A percentile compares a stretch with the other conserved stretches of the same genome.
These are phyloP conservation scores for Theobroma cacao DNA, from an alignment of 345 rosid genomes.

Conservation along the genomic window DNA sequence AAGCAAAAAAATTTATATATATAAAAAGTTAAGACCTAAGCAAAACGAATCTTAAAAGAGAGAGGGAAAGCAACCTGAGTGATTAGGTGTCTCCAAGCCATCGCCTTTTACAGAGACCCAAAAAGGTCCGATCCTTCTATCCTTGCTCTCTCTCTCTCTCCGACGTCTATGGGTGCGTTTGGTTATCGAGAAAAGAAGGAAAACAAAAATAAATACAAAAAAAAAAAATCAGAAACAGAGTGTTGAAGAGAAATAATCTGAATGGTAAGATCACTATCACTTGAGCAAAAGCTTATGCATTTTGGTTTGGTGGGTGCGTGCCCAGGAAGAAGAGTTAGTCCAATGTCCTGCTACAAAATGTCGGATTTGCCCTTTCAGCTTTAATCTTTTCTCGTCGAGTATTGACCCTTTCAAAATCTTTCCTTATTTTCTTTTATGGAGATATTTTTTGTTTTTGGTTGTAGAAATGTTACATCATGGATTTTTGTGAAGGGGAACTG, in stretches of 20 bases:
- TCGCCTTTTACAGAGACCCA: constrained; percentile 26
- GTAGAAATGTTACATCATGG: no score
- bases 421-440: no score
- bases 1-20: background rate
- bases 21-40: background rate
- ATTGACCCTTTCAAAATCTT: no score
- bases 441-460: no score
- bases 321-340: no score
- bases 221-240: background rate
- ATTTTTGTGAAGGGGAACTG: no score
- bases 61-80: constrained; percentile 52
- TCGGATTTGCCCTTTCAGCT: no score
- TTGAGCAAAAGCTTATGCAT: background rate
- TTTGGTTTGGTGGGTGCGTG: background rate
- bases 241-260: background rate
- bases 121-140: constrained; percentile 20
- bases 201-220: background rate
- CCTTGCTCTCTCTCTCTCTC: background rate
- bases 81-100: constrained; percentile 94
- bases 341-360: no score
- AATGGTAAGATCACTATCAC: background rate
- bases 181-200: constrained; percentile 18
- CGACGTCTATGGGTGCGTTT: constrained; percentile 11
- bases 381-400: no score
- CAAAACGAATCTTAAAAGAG: background rate